A percentile compares a stretch with the other conserved stretches of the same genome.
Conservation (phyloP, 2,329 filamentous ascomycete species). For the Trichoderma sp. region DNA sequence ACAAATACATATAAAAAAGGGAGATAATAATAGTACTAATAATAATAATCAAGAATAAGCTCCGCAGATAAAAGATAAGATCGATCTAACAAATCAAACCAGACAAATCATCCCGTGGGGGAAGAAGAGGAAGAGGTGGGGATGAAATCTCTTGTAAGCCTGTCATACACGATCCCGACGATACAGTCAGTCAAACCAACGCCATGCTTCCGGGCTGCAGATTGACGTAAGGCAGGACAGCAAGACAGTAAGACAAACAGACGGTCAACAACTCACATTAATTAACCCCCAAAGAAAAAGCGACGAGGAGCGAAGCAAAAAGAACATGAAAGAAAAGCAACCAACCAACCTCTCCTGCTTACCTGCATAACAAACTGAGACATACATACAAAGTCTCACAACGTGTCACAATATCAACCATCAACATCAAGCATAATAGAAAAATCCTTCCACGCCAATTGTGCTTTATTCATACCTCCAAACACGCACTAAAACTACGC, state of each 20-base stretch:
- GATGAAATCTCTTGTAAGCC: neutral
- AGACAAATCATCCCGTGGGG: neutral
- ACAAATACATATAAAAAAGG: neutral
- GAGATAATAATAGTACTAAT: too few species aligned
- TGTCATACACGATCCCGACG: neutral
- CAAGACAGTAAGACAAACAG: neutral
- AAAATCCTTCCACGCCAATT: neutral
- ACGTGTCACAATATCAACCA: neutral
- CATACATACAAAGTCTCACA: neutral
- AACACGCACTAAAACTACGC: conserved; percentile 3
- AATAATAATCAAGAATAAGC: neutral
- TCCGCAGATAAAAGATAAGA: neutral
- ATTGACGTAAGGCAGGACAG: neutral
- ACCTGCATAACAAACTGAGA: neutral
- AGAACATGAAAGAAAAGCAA: neutral
- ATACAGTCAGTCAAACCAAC: neutral
- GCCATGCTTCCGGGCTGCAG: neutral
- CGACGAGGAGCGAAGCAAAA: neutral
- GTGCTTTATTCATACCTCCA: neutral
- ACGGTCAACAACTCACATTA: neutral
- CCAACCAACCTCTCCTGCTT: neutral
- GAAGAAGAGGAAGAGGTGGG: neutral
- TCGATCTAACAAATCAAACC: neutral
- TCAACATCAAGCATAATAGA: neutral
- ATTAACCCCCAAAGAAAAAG: neutral